Evolutionary conservation across 2,329 filamentous ascomycete species (phyloP).

Genomic region (Thermothelomyces thermophilus): DNA sequence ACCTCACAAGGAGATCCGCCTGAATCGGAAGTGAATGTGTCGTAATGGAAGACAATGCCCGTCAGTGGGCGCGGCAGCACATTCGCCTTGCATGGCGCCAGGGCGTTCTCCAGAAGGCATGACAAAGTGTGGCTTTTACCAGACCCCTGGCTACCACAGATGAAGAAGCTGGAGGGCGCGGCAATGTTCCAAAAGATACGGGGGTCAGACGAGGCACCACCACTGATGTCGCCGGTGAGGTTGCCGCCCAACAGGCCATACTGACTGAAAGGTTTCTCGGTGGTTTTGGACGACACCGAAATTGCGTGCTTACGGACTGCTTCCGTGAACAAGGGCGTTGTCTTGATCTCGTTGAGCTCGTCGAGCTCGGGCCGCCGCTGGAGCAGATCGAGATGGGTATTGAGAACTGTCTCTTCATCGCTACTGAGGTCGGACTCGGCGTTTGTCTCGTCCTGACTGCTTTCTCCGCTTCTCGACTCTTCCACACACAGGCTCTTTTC

Average conservation of each 20-base stretch:
- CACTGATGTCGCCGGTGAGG: conserved; percentile 8
- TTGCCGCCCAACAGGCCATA: conserved; percentile 29
- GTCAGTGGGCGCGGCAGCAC: conserved; percentile 46
- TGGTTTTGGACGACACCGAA: neutral
- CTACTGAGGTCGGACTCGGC: neutral
- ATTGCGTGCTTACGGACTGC: conserved; percentile 22
- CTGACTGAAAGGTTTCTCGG: conserved; percentile 24
- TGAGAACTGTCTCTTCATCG: conserved; percentile 4
- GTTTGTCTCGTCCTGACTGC: neutral
- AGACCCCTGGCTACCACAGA: conserved; percentile 58
- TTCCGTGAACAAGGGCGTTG: conserved; percentile 30
- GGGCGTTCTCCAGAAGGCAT: conserved; percentile 50
- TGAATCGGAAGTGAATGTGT: conserved; percentile 44
- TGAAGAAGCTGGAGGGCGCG: conserved; percentile 52
- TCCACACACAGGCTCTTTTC: neutral
- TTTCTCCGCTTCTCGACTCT: neutral
- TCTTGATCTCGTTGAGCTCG: conserved; percentile 28
- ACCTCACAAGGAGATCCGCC: conserved; percentile 52
- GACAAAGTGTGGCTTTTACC: conserved; percentile 58
- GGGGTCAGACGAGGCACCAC: conserved; percentile 21
- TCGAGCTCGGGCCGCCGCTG: conserved; percentile 15
- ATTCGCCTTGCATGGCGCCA: conserved; percentile 41
- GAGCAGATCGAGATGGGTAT: conserved; percentile 19
- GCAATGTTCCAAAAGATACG: conserved; percentile 42
- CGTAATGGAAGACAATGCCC: conserved; percentile 60